These are phyloP conservation scores for Dunaliella primolecta DNA, from an alignment of 139 green algal genomes.

Conservation along the genomic window DNA sequence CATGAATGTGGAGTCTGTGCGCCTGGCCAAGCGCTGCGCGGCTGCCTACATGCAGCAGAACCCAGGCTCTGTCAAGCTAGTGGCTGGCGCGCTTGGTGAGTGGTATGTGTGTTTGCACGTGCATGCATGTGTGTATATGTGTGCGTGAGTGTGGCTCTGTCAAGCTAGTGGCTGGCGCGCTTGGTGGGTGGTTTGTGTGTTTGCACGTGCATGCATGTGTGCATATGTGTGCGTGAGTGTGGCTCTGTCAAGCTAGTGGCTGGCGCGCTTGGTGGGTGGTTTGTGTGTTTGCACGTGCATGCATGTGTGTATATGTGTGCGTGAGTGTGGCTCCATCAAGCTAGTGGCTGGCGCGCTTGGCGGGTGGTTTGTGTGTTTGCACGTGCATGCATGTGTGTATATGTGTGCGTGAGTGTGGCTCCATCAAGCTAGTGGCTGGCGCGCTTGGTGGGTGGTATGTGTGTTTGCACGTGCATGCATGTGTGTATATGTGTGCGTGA, in stretches of 20 bases:
- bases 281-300: neutral
- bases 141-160: neutral
- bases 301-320: neutral
- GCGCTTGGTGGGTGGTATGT: no score
- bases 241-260: constrained; percentile 81
- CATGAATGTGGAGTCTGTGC: constrained; percentile 76
- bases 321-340: constrained; percentile 33
- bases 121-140: neutral
- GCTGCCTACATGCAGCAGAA: constrained; percentile 71
- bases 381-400: neutral
- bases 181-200: constrained; percentile 49
- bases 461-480: neutral
- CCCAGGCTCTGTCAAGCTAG: constrained; percentile 82
- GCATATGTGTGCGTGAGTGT: neutral
- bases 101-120: neutral
- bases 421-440: no score
- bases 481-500: neutral
- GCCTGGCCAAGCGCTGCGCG: constrained; percentile 78
- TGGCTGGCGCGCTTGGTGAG: constrained; percentile 87
- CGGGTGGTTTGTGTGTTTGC: neutral
- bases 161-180: constrained; percentile 93
- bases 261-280: constrained; percentile 74
- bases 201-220: neutral
- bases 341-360: constrained; percentile 96
- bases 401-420: neutral